These are phyloP conservation scores for Blumeria hordei DNA, from an alignment of 2,329 filamentous ascomycete species.

Conservation along the genomic window DNA sequence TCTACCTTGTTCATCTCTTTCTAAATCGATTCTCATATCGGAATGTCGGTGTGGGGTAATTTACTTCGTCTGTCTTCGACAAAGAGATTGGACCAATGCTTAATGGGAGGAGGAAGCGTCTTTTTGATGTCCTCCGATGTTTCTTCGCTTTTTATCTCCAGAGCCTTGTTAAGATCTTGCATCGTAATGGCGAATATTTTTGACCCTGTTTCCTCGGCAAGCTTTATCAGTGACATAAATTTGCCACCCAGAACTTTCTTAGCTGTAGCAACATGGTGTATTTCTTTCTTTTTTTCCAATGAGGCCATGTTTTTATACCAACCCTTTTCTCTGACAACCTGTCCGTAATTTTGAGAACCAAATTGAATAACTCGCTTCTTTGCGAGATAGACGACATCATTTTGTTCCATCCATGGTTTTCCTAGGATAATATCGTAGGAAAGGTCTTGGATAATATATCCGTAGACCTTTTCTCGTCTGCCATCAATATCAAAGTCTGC, in stretches of 20 bases:
- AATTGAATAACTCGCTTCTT: neutral
- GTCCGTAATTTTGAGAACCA: neutral
- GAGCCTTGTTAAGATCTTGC: constrained; percentile 1
- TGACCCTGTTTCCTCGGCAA: neutral
- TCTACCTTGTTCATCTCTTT: no score
- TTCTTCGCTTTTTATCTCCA: neutral
- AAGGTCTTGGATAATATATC: neutral
- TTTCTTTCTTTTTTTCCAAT: neutral
- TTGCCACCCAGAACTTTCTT: neutral
- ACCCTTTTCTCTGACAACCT: neutral
- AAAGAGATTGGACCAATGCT: neutral
- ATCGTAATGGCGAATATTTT: neutral
- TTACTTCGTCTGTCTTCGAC: neutral
- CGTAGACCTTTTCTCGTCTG: neutral
- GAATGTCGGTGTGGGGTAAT: no score
- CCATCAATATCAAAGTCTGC: neutral
- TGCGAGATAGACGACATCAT: neutral
- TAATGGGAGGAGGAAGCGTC: neutral
- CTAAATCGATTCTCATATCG: no score
- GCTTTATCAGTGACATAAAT: neutral
- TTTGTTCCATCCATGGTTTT: neutral
- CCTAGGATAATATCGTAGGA: neutral
- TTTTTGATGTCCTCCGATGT: neutral
- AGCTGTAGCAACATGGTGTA: neutral
- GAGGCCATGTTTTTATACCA: neutral